A percentile compares a stretch with the other conserved stretches of the same genome.
Evolutionary conservation across 176 grass and related monocot species (phyloP).

Genomic region (Triticum aestivum): DNA sequence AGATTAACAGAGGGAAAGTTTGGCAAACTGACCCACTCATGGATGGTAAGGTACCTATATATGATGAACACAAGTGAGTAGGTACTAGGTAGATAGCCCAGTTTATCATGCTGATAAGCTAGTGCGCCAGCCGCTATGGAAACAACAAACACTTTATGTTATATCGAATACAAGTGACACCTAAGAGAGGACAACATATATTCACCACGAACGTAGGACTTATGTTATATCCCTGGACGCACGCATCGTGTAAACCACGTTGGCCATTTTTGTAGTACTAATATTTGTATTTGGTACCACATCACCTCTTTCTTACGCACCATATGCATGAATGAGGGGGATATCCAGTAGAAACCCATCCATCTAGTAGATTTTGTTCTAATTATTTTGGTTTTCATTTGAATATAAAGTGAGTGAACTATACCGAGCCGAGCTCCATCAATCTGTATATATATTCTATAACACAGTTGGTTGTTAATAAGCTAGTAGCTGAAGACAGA

Average conservation of each 20-base stretch:
- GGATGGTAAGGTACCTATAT: conserved; percentile 19
- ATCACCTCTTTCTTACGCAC: background rate
- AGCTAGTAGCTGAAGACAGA: background rate
- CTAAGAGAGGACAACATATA: background rate
- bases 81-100: conserved; percentile 41
- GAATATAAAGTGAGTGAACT: background rate
- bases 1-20: conserved; percentile 11
- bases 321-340: background rate
- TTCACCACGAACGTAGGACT: background rate
- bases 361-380: background rate
- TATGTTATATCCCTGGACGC: background rate
- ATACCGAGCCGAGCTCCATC: background rate
- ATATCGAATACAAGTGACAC: conserved; percentile 28
- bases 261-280: background rate
- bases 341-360: background rate
- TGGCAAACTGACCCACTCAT: conserved; percentile 10
- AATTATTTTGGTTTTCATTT: background rate
- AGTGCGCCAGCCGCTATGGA: conserved; percentile 31
- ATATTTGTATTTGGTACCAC: background rate
- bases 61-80: conserved; percentile 27
- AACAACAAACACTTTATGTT: conserved; percentile 21
- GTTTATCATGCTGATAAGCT: conserved; percentile 39
- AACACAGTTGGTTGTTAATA: background rate
- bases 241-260: background rate
- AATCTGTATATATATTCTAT: background rate